Base-by-base conservation (phyloP, 2,329 filamentous ascomycete species). In the Clarireedia sp. region DNA sequence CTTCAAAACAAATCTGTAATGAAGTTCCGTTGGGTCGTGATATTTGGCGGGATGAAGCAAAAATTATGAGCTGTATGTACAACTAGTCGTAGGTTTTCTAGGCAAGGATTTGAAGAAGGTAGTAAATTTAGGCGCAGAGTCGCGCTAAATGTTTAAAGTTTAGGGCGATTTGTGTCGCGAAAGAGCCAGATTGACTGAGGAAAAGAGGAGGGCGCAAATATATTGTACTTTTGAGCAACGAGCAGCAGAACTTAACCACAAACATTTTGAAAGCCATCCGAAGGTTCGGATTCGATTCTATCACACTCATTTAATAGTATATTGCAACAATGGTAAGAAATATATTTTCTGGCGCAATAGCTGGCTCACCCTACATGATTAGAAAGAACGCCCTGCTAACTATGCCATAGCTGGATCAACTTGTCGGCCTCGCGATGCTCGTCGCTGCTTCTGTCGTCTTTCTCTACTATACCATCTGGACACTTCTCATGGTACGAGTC, bases 401-500 rank as follows among this genome's bases (percentile, higher is more conserved):
- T 36, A 6, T 47, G 21, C 56, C 29, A 24, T 57, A 99, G 94
- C 87, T 96, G 75, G 94, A 95, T 81, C 91, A 89, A 83, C 81
- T 87, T 64, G 79, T 87, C 64, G 86, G 86, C 74, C 79, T 86
- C 73, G 82, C 79, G 72, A 89, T 89, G 86, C 83, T 89, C 71
- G 76, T 87, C 72, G 78, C 80, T 76, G 85, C 86, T 67, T 84
- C 85, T 62, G 78, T 79, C 66, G 81, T 89, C 70, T 89, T 89
- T 72, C 77, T 87, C 67, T 99, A 99, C 82, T 99, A 99, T 78
- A 94, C 90, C 61, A 82, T 96, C 73, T 99, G 94, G 94, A 96
- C 94, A 26, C 80, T 99, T 62, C 80, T 97, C 63, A 97, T 99
- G 89, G 94, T 96, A 82, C 57, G 74, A 67, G 51, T 5, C 21